These are phyloP conservation scores for Lachnellula occidentalis DNA, from an alignment of 2,329 filamentous ascomycete species.

Conservation along the genomic window DNA sequence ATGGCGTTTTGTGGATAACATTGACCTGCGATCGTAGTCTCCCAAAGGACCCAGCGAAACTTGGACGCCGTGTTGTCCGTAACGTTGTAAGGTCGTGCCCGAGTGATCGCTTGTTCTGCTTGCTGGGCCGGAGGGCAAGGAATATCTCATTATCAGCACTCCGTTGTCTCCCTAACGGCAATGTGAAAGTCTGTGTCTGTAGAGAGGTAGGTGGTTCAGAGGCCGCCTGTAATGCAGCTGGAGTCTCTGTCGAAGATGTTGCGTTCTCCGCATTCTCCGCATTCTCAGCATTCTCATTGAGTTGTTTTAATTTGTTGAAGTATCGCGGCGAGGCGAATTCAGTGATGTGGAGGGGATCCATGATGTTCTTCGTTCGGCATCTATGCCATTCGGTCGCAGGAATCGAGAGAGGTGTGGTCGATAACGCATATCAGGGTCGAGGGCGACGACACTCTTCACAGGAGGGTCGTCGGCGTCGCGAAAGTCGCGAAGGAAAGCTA, in stretches of 20 bases:
- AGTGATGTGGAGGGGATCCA: conserved; percentile 59
- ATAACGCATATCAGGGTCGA: conserved; percentile 27
- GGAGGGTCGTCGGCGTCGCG: conserved; percentile 19
- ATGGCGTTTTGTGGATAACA: conserved; percentile 24
- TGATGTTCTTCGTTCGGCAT: conserved; percentile 32
- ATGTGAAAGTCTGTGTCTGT: conserved; percentile 24
- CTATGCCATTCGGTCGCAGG: conserved; percentile 29
- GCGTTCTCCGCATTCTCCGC: conserved; percentile 32
- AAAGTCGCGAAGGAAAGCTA: conserved; percentile 10
- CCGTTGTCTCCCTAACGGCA: conserved; percentile 28
- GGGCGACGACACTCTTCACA: conserved; percentile 17
- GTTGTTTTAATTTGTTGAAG: conserved; percentile 55
- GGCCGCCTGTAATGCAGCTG: conserved; percentile 2
- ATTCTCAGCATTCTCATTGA: conserved; percentile 38
- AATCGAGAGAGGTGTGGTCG: conserved; percentile 14
- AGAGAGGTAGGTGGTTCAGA: conserved; percentile 8
- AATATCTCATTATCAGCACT: conserved; percentile 18
- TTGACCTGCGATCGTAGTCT: conserved; percentile 29
- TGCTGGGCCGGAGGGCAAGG: conserved; percentile 21
- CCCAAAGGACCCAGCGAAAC: conserved; percentile 28
- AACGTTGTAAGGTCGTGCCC: conserved; percentile 29
- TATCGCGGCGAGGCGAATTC: conserved; percentile 63
- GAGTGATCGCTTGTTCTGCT: conserved; percentile 31
- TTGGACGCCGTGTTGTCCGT: conserved; percentile 29
- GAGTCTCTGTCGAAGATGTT: conserved; percentile 30